Conservation (phyloP, 139 green algal genomes). For the Axilococcus clingmanii region DNA sequence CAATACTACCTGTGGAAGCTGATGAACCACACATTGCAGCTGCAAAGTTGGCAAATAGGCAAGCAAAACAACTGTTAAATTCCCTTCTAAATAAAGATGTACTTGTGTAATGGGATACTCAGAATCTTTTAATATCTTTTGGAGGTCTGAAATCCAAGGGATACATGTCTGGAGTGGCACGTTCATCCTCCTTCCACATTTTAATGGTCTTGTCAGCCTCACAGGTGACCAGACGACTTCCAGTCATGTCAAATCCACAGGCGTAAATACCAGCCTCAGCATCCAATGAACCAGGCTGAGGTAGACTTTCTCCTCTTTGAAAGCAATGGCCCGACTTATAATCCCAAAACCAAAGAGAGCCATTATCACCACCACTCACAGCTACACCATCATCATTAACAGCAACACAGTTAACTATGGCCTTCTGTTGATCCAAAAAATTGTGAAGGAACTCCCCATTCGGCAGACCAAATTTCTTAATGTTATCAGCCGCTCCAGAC, state of each 20-base stretch:
- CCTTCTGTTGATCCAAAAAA: conserved; percentile 81
- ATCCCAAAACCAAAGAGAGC: conserved; percentile 84
- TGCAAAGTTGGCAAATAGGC: conserved; percentile 29
- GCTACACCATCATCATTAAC: conserved; percentile 93
- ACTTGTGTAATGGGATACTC: conserved; percentile 8
- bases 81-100: neutral
- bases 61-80: neutral
- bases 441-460: conserved; percentile 95
- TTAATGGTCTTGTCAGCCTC: conserved; percentile 99
- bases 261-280: conserved; percentile 74
- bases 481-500: conserved; percentile 82
- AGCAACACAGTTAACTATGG: conserved; percentile 89
- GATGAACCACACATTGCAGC: conserved; percentile 76
- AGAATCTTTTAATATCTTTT: conserved; percentile 48
- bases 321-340: conserved; percentile 91
- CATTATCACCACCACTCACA: conserved; percentile 68
- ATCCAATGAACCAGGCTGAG: conserved; percentile 92
- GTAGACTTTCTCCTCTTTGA: conserved; percentile 71
- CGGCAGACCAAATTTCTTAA: conserved; percentile 94
- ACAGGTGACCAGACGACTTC: conserved; percentile 72
- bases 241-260: conserved; percentile 62
- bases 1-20: conserved; percentile 37
- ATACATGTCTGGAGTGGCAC: conserved; percentile 77
- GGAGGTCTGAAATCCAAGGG: conserved; percentile 76
- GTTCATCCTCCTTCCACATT: conserved; percentile 90